Percentiles rank a stretch among this genome's conserved stretches.
Evolutionary conservation across 106 monocot genomes (phyloP).

Genomic region (Phalaenopsis aphrodite): DNA sequence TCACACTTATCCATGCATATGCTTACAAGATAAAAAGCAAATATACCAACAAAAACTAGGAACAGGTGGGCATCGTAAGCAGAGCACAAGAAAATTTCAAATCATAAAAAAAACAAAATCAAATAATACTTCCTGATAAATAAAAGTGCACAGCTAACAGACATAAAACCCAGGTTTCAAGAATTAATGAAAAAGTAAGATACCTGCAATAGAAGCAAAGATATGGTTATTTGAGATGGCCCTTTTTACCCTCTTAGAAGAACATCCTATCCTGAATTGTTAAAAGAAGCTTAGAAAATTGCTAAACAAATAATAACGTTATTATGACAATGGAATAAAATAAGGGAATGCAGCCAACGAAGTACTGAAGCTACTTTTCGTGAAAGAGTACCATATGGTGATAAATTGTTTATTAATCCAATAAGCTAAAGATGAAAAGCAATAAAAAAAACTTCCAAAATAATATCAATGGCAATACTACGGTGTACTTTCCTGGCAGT

Average conservation of each 20-base stretch:
- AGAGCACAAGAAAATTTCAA: not conserved
- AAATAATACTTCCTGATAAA: not conserved
- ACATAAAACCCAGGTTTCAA: not conserved
- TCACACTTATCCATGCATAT: not conserved
- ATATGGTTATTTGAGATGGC: constrained; percentile 17
- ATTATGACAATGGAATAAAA: not conserved
- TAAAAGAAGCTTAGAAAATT: not conserved
- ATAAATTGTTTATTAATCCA: not conserved
- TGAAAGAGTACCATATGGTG: not conserved
- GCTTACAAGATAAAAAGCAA: not conserved
- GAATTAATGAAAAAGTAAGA: not conserved
- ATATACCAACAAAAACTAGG: not conserved
- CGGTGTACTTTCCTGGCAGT: not conserved
- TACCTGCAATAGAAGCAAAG: constrained; percentile 48
- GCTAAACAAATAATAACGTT: not conserved
- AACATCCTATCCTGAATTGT: constrained; percentile 17
- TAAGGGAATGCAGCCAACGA: not conserved
- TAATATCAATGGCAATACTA: not conserved
- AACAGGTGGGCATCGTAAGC: not conserved
- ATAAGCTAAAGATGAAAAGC: not conserved
- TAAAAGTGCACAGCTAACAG: not conserved
- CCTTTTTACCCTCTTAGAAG: constrained; percentile 15
- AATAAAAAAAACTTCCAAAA: not conserved
- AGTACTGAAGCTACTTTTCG: not conserved
- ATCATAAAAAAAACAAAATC: not conserved